phyloP scores from a whole-genome alignment of 768 basidiomycete genomes.

The Psilocybe cyanescens region DNA sequence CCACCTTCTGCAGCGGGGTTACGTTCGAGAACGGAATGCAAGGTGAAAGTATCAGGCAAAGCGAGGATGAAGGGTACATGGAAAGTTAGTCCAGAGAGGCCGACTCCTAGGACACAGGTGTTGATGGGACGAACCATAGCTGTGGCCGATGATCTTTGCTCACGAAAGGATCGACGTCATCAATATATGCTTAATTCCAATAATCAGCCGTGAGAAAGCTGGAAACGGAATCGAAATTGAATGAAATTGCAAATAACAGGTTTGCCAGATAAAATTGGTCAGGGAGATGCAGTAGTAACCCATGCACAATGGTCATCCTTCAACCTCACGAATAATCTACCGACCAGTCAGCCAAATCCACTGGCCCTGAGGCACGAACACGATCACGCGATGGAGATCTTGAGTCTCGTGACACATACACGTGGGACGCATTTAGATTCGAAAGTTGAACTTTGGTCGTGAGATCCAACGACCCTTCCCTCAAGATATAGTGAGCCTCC shows the following conservation, averaged over 20 bases:
- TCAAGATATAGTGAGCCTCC: not conserved
- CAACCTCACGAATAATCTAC: too few relatives aligned
- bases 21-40: constrained; percentile 78
- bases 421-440: constrained; percentile 15
- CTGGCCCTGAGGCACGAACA: not conserved
- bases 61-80: constrained; percentile 81
- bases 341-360: too few relatives aligned
- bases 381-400: constrained; percentile 15
- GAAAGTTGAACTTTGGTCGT: constrained; percentile 21
- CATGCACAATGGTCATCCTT: too few relatives aligned
- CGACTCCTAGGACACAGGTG: constrained; percentile 77
- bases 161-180: not conserved
- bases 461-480: not conserved
- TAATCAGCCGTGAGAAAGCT: not conserved
- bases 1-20: constrained; percentile 64
- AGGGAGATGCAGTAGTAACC: too few relatives aligned
- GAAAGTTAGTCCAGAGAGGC: constrained; percentile 77
- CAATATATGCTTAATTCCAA: not conserved
- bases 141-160: not conserved
- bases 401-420: constrained; percentile 10
- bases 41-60: constrained; percentile 67
- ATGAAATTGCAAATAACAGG: not conserved
- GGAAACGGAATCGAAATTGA: not conserved
- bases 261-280: not conserved
- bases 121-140: constrained; percentile 54